Base-by-base conservation (phyloP, 495 filamentous ascomycete species). In the Aspergillus homomorphus region DNA sequence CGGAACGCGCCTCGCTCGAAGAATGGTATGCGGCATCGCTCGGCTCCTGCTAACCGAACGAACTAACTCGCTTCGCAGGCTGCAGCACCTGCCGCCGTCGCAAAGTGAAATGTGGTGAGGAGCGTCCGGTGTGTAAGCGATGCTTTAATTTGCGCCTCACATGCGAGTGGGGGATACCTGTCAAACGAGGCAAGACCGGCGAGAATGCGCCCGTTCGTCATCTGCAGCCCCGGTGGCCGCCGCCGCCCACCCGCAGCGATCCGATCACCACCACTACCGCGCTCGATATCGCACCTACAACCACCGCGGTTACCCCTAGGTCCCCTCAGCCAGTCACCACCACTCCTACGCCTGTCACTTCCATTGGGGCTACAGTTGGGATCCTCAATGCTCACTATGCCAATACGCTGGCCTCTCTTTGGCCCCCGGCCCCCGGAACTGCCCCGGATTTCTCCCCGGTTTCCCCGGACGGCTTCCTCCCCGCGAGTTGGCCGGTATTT, bases 91-190 rank as follows among this genome's bases (percentile, higher is more conserved):
- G 80, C 64, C 78, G 80, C 46, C 78, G 79, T 58, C 75, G 80
- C 38, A 83, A 83, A 58, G 77, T 83, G 14, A 81, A 82, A 66
- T 83, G 81, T 59, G 81, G 80, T 53, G 81, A 83, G 67, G 69
- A 72, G 60, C 77, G 71, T 45, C 81, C 81, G 2, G 56, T 79
- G 5, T 83, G 81, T 60, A 67, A 67, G 23, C 76, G 77, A 33
- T 83, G 81, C 58, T 42, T 53, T 42, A 65, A 69, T 10, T 51
- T 73, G 33, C 68, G 61, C 14, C 66, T 75, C 15, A 59, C 58
- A 33, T 73, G 70, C 23, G 74, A 78, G 60, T 77, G 74, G 74
- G 74, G 71, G 10, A 57, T 70, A 22, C 66, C 69, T 5, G 66
- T 74, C 24, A 70, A 69, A 56, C 67, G 68, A 49, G 69, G 62